Base-by-base conservation (phyloP, 164 flowering plant species). In the Vitis amurensis region DNA sequence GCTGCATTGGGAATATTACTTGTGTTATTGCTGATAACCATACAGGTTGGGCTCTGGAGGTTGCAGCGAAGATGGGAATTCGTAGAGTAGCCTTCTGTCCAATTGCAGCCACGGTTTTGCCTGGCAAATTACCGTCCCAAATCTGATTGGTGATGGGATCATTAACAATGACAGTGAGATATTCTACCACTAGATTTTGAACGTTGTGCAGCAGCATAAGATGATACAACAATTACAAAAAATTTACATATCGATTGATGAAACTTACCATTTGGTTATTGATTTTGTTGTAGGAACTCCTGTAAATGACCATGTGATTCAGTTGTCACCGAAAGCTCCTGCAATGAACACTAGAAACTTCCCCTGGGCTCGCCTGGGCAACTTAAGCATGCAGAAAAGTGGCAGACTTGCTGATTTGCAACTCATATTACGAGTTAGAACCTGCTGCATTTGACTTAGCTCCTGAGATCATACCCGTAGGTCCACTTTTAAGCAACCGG, bases 371-470 rank as follows among this genome's bases (percentile, higher is more conserved):
- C 44, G 44, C 44, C 44, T 31, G 5, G 77, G 72, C 3, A 77
- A 76, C 52, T 23, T 2, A 2, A 11, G 12, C 10, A 13, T 27
- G 10, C 74, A 73, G 44, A 64, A 68, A 73, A 63, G 8, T 31
- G 15, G 67, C 63, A 10, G 76, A 81, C 8, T 50, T 64, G 70
- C 0, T 79, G 9, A 37, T 82, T 12, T 78, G 85, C 75, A 84
- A 84, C 74, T 69, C 86, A 7, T 17, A 60, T 15, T 52, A 50
- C 62, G 85, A 82, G 6, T 82, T 87, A n/a, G 85, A 87, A 44
- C 74, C 80, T 9, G 64, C 61, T 30, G 80, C 68, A 14, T 67
- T 63, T 23, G 15, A 1, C 12, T 31, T 76, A 66, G 51, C 64
- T 11, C 82, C 79, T 0, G 12, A 68, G 2, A 19, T 80, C 3